phyloP scores from a whole-genome alignment of 2,329 filamentous ascomycete species.

The Pseudocercospora eumusae region DNA sequence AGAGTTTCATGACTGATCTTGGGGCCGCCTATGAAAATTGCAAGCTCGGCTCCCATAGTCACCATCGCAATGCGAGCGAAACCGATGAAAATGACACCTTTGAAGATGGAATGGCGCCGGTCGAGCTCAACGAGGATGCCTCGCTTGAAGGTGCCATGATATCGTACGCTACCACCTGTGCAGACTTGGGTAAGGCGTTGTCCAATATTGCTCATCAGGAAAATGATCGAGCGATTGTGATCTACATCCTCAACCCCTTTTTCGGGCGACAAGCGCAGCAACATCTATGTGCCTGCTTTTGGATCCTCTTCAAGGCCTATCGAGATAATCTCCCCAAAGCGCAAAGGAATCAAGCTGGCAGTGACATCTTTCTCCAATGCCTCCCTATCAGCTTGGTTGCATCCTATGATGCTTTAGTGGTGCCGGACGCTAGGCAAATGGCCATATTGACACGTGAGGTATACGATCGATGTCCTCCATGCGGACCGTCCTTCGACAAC shows the following conservation, averaged over 20 bases:
- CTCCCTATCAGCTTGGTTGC: constrained; percentile 69
- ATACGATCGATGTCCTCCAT: constrained; percentile 70
- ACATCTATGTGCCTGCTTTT: constrained; percentile 74
- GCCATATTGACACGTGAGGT: constrained; percentile 63
- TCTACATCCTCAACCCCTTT: constrained; percentile 75
- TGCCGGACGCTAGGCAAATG: constrained; percentile 63
- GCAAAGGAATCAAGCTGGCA: constrained; percentile 50
- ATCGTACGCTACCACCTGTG: constrained; percentile 31
- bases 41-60: constrained; percentile 62
- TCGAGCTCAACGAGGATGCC: constrained; percentile 27
- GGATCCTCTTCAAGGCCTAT: constrained; percentile 68
- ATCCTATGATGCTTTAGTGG: constrained; percentile 61
- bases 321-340: constrained; percentile 64
- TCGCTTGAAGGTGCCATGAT: constrained; percentile 27
- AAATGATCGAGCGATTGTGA: constrained; percentile 60
- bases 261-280: constrained; percentile 41
- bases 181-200: constrained; percentile 34
- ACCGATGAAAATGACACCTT: constrained; percentile 30
- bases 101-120: constrained; percentile 44
- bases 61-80: constrained; percentile 50
- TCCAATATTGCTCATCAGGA: constrained; percentile 28
- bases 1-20: constrained; percentile 67
- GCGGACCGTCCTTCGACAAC: constrained; percentile 26
- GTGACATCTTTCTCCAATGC: constrained; percentile 74
- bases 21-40: constrained; percentile 72